A percentile compares a stretch with the other conserved stretches of the same genome.
Conservation (phyloP, 2,329 filamentous ascomycete genomes). For the Cercospora berteroae region DNA sequence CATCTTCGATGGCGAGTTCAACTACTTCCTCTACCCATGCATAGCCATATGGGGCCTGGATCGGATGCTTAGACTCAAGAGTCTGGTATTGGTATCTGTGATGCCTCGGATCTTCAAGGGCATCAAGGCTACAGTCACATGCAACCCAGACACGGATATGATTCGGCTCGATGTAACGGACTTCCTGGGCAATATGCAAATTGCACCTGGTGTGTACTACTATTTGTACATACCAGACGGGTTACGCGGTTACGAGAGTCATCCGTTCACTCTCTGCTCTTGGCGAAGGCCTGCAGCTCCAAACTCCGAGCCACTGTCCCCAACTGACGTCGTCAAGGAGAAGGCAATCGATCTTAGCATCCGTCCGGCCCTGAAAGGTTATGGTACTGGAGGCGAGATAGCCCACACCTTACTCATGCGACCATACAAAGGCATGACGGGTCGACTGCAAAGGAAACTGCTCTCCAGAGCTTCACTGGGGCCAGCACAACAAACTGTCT, state of each 20-base stretch:
- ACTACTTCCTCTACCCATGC: conserved; percentile 52
- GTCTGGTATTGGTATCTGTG: conserved; percentile 39
- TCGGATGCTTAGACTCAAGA: conserved; percentile 47
- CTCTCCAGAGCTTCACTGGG: conserved; percentile 26
- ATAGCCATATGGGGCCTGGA: conserved; percentile 53
- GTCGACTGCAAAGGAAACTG: conserved; percentile 43
- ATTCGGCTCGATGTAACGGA: conserved; percentile 49
- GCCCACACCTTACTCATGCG: conserved; percentile 50
- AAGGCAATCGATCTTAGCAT: conserved; percentile 11
- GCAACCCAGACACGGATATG: conserved; percentile 47
- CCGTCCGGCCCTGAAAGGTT: conserved; percentile 13
- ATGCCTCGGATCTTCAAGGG: conserved; percentile 31
- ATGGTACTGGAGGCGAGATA: not conserved
- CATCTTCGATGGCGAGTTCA: conserved; percentile 53
- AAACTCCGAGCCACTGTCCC: conserved; percentile 5
- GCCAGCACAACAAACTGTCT: conserved; percentile 35
- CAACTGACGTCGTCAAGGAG: not conserved
- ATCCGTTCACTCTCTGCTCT: conserved; percentile 50
- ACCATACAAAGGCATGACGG: conserved; percentile 53
- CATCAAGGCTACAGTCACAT: conserved; percentile 42
- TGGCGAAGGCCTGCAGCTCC: conserved; percentile 17
- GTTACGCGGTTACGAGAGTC: conserved; percentile 50
- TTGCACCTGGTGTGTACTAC: conserved; percentile 51
- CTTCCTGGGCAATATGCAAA: conserved; percentile 36
- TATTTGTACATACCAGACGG: conserved; percentile 50